phyloP scores from a whole-genome alignment of 2,329 filamentous ascomycete genomes.

The Pseudonectria buxi region DNA sequence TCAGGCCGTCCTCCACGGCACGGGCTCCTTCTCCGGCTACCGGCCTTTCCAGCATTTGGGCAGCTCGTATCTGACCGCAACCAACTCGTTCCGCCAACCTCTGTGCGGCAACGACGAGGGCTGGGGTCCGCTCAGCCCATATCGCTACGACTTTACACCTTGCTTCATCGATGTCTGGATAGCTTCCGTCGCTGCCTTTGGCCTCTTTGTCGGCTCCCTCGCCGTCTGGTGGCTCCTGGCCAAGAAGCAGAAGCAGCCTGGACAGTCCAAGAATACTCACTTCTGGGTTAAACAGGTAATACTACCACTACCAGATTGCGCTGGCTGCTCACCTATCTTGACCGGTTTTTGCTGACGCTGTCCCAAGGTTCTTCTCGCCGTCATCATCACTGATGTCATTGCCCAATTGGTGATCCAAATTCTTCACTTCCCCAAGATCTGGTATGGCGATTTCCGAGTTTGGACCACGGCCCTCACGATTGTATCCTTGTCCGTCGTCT shows the following conservation, averaged over 20 bases:
- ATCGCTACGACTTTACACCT: slow-evolving; percentile 89
- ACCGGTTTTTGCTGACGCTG: not conserved
- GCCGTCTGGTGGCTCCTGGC: slow-evolving; percentile 75
- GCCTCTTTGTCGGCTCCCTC: slow-evolving; percentile 67
- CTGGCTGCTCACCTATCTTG: not conserved
- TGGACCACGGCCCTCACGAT: slow-evolving; percentile 71
- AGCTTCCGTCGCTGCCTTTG: slow-evolving; percentile 68
- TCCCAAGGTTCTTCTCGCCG: slow-evolving; percentile 50
- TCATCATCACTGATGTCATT: slow-evolving; percentile 60
- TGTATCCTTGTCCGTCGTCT: slow-evolving; percentile 66
- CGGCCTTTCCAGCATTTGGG: slow-evolving; percentile 45
- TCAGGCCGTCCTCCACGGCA: slow-evolving; percentile 45
- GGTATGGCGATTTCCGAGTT: slow-evolving; percentile 77
- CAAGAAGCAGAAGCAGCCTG: slow-evolving; percentile 54
- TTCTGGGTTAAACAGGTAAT: slow-evolving; percentile 92
- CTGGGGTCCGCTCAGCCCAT: slow-evolving; percentile 86
- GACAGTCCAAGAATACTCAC: slow-evolving; percentile 76
- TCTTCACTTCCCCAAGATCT: slow-evolving; percentile 58
- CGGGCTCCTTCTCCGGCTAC: slow-evolving; percentile 56
- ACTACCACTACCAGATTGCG: slow-evolving; percentile 19
- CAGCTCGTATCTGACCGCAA: slow-evolving; percentile 53
- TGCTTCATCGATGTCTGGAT: slow-evolving; percentile 96
- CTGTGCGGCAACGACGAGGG: slow-evolving; percentile 86
- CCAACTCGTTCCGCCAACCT: slow-evolving; percentile 51
- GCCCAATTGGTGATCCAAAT: slow-evolving; percentile 74